Evolutionary conservation across 2,329 filamentous ascomycete genomes (phyloP).

Genomic region (Ilyonectria sp.): DNA sequence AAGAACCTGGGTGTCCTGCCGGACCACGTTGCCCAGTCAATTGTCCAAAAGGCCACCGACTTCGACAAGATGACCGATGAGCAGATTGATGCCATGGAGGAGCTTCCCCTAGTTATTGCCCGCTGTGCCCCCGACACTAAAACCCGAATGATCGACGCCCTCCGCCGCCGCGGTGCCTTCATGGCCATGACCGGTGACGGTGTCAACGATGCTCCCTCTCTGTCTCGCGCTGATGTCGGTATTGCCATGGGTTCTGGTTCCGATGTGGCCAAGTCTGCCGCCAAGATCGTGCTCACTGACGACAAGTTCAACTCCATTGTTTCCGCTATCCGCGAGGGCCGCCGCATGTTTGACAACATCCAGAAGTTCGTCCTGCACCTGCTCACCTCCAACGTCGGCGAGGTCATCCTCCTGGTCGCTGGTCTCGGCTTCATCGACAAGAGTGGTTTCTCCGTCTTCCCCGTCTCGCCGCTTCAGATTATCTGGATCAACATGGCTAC

Average conservation of each 20-base stretch:
- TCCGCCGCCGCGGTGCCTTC: conserved; percentile 82
- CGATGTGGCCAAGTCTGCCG: conserved; percentile 87
- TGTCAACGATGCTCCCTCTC: conserved; percentile 87
- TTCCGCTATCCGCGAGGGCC: conserved; percentile 85
- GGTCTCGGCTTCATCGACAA: conserved; percentile 86
- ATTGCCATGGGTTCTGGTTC: conserved; percentile 93
- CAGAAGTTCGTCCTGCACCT: conserved; percentile 89
- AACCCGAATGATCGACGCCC: conserved; percentile 90
- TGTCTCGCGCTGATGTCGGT: conserved; percentile 86
- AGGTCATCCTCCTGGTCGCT: conserved; percentile 85
- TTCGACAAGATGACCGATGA: conserved; percentile 84
- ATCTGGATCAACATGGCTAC: conserved; percentile 97
- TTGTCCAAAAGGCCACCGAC: conserved; percentile 82
- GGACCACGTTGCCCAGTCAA: conserved; percentile 73
- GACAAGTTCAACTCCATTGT: conserved; percentile 93
- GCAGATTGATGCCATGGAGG: conserved; percentile 82
- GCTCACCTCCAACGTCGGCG: conserved; percentile 85
- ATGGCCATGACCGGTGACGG: conserved; percentile 93
- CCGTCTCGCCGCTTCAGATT: conserved; percentile 87
- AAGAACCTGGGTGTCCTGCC: conserved; percentile 72
- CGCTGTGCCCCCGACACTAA: conserved; percentile 90
- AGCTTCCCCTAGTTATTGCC: conserved; percentile 85
- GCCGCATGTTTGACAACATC: conserved; percentile 90
- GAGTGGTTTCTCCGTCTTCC: conserved; percentile 83
- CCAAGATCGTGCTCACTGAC: conserved; percentile 86